Evolutionary conservation across 106 monocot genomes (phyloP), one percentile per base, ranked within the genome.

Genomic region (Acorus gramineus): DNA sequence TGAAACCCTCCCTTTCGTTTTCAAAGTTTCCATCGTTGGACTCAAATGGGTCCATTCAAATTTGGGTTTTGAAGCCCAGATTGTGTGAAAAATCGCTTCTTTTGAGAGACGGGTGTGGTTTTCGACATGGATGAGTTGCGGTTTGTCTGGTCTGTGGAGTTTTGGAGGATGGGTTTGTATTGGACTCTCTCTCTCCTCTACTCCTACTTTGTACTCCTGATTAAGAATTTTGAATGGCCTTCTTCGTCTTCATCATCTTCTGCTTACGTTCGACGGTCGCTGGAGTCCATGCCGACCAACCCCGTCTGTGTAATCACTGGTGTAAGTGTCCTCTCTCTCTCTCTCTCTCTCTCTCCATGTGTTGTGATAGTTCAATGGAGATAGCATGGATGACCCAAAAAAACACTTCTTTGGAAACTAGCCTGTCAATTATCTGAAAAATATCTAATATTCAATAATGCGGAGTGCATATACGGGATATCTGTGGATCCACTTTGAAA

Each of bases 301-400:
- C 90, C 86, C 5, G 60, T 90, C 50, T 90, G 94, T 66, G 68
- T 95, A 13, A 60, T 95, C 63, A 95, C 94, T 3, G 94, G 94
- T 47, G 90, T 92, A 70, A 63, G 61, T 2, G 44, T 8, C 4
- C 3, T 9, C 5, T 46, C 7, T 2, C 5, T n/a, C 47, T 11
- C 60, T 1, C 28, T 1, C 28, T 1, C 28, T 50, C 9, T 11
- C 4, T 55, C 43, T 57, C 3, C 10, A 4, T 51, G 6, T 2
- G 5, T 42, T 52, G 11, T 65, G 43, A 66, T 51, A 5, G 28
- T 28, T 28, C 28, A 28, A 28, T 28, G 28, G 28, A 28, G 28
- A 28, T 28, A 28, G 28, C 28, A 28, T 28, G 28, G 28, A 28
- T 28, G 28, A 28, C 28, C 0, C 0, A 28, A 28, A 28, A 28